phyloP scores from a whole-genome alignment of 257 asterid genomes.

The Mentha longifolia region DNA sequence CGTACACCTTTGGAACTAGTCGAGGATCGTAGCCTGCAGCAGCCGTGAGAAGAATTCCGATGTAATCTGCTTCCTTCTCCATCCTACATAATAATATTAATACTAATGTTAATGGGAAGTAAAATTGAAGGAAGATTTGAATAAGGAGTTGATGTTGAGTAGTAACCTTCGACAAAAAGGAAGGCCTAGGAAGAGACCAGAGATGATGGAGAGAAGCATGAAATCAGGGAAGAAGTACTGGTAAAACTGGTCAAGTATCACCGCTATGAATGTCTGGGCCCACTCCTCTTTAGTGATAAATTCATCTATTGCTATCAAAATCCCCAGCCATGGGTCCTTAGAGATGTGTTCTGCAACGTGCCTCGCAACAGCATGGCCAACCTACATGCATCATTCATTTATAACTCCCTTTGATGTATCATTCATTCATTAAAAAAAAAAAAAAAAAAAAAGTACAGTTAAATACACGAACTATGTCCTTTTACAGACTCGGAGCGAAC shows the following conservation, averaged over 20 bases:
- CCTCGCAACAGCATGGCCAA: constrained; percentile 91
- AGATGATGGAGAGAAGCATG: constrained; percentile 65
- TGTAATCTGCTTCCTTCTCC: background rate
- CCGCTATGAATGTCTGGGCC: constrained; percentile 52
- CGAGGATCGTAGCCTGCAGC: background rate
- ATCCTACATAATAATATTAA: too few relatives aligned
- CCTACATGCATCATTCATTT: too few relatives aligned
- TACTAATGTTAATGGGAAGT: too few relatives aligned
- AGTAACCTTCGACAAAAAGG: constrained; percentile 89
- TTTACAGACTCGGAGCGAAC: too few relatives aligned
- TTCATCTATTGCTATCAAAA: background rate
- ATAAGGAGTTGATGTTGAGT: too few relatives aligned
- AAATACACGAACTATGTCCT: too few relatives aligned
- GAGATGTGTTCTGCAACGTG: constrained; percentile 82
- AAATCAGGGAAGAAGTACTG: constrained; percentile 82
- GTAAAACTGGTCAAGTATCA: constrained; percentile 50
- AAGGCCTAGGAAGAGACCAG: constrained; percentile 72
- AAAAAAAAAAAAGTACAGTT: too few relatives aligned
- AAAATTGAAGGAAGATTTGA: too few relatives aligned
- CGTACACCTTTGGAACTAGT: background rate
- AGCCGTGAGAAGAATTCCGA: background rate
- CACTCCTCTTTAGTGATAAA: background rate
- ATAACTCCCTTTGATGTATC: too few relatives aligned
- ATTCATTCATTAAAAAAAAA: too few relatives aligned
- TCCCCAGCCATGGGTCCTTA: constrained; percentile 69